These are phyloP conservation scores for Chara braunii DNA, from an alignment of 139 green algal genomes.

Conservation along the genomic window DNA sequence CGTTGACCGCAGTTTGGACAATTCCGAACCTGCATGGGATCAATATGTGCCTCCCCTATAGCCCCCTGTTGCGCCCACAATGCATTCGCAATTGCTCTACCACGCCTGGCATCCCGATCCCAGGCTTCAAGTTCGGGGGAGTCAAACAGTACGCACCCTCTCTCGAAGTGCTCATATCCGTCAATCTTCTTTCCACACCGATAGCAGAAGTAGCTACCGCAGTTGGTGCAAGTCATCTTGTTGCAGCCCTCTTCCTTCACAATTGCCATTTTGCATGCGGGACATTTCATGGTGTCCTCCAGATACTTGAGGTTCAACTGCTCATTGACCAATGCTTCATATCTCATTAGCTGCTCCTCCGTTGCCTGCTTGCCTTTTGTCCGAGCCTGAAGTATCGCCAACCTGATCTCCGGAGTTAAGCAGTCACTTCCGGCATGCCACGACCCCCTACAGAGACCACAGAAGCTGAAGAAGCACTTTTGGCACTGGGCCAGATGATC, in stretches of 20 bases:
- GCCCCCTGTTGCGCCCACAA: no score
- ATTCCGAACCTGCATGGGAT: no score
- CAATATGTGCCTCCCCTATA: no score
- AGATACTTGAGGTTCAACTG: conserved; percentile 19
- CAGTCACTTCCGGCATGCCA: conserved; percentile 18
- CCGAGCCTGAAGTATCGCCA: no score
- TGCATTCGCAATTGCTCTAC: no score
- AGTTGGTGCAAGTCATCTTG: conserved; percentile 75
- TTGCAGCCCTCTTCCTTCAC: conserved; percentile 59
- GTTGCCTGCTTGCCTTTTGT: no score
- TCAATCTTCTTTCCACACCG: conserved; percentile 26
- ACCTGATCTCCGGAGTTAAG: no score
- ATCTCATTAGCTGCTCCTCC: conserved; percentile 12
- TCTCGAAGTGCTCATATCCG: conserved; percentile 34
- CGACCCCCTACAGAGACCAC: conserved; percentile 4
- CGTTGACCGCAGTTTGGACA: no score
- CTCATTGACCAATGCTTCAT: conserved; percentile 26
- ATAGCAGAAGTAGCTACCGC: conserved; percentile 57
- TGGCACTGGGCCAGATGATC: conserved; percentile 25
- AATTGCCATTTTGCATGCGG: conserved; percentile 32
- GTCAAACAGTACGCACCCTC: no score
- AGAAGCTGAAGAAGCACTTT: conserved; percentile 36
- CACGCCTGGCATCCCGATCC: no score
- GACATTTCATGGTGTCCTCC: conserved; percentile 18
- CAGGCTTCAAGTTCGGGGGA: no score